phyloP scores from a whole-genome alignment of 352 stramenopile species.

The Phytopythium aichiense region DNA sequence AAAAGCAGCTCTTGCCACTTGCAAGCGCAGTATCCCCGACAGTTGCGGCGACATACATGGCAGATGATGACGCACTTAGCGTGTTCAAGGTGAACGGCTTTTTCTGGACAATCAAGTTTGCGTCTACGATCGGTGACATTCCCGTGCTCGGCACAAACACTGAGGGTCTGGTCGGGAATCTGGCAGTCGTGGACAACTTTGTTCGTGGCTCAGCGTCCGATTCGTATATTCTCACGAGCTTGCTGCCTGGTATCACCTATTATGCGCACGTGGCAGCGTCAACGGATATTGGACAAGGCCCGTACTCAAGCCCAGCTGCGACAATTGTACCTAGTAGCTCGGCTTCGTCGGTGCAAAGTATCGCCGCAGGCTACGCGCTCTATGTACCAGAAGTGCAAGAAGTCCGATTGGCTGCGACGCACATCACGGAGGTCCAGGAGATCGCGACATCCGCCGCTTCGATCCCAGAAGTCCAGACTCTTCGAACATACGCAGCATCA shows the following conservation, averaged over 20 bases:
- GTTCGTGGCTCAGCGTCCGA: constrained; percentile 25
- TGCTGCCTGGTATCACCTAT: constrained; percentile 66
- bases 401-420: constrained; percentile 54
- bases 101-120: constrained; percentile 79
- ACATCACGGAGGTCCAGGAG: constrained; percentile 65
- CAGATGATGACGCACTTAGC: constrained; percentile 23
- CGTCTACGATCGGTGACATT: constrained; percentile 69
- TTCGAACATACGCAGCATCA: constrained; percentile 44
- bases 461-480: constrained; percentile 71
- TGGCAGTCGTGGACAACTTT: constrained; percentile 44
- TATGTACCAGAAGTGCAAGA: constrained; percentile 63
- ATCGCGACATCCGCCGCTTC: constrained; percentile 57
- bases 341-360: constrained; percentile 40
- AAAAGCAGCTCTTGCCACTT: constrained; percentile 45
- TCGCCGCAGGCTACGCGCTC: constrained; percentile 54
- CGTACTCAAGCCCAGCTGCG: constrained; percentile 26
- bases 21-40: constrained; percentile 23
- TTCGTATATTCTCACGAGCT: constrained; percentile 40
- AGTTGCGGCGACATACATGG: constrained; percentile 30
- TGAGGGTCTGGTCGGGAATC: constrained; percentile 11
- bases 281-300: constrained; percentile 50
- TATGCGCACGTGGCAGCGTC: constrained; percentile 55
- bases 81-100: constrained; percentile 82
- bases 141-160: constrained; percentile 32
- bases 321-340: constrained; percentile 48